Evolutionary conservation across 2,329 filamentous ascomycete genomes (phyloP).

Genomic region (Alternaria alternata): DNA sequence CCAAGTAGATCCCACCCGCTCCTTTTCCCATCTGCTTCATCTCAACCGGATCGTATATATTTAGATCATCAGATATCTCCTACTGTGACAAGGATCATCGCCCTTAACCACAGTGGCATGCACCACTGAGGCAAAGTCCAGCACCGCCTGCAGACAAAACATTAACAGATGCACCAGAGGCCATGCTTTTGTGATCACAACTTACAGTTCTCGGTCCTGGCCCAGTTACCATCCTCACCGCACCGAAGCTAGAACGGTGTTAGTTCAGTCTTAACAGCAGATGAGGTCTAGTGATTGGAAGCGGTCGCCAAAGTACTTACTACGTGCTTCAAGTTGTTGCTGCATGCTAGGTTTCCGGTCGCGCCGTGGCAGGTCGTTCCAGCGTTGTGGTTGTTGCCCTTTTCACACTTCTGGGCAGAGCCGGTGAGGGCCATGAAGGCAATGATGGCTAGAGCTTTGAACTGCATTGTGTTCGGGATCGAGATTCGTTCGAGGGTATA

Average conservation of each 20-base stretch:
- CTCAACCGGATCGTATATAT: background rate
- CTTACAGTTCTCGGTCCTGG: background rate
- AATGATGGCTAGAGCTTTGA: background rate
- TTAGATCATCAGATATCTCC: background rate
- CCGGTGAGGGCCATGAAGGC: background rate
- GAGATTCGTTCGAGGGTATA: background rate
- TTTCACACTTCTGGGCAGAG: background rate
- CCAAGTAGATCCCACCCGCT: background rate
- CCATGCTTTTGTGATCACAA: background rate
- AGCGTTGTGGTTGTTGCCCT: background rate
- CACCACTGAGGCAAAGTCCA: background rate
- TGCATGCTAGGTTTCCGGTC: background rate
- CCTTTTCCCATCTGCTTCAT: background rate
- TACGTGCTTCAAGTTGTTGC: background rate
- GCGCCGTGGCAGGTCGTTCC: background rate
- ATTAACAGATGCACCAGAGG: background rate
- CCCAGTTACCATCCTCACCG: background rate
- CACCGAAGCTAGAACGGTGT: background rate
- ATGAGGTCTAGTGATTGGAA: background rate
- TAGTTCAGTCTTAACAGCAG: background rate
- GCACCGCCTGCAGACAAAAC: background rate
- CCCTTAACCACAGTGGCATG: background rate
- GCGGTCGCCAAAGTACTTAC: background rate
- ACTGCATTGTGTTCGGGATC: background rate
- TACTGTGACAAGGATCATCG: background rate